A percentile compares a stretch with the other conserved stretches of the same genome.
Conservation (phyloP, 2,329 filamentous ascomycete species). For the Fusarium algeriense region DNA sequence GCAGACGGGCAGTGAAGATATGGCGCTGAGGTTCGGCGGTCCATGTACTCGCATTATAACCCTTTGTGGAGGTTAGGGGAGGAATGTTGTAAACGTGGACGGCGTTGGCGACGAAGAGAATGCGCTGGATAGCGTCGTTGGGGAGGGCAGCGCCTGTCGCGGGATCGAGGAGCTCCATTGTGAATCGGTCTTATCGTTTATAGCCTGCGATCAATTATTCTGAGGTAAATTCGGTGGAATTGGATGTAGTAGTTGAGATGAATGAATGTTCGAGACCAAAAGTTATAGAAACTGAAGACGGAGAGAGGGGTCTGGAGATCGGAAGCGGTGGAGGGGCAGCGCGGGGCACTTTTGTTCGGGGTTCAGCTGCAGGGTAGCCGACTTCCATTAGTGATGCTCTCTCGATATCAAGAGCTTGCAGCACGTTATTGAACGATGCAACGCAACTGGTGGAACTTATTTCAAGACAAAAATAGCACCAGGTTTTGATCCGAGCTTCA, state of each 20-base stretch:
- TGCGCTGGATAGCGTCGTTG: conserved; percentile 82
- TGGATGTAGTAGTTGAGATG: not conserved
- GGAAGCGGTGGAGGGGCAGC: conserved; percentile 39
- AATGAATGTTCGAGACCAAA: conserved; percentile 3
- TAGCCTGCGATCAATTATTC: not conserved
- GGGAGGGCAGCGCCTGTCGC: conserved; percentile 76
- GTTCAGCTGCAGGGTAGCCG: conserved; percentile 31
- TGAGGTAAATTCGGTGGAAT: not conserved
- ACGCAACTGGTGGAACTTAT: conserved; percentile 26
- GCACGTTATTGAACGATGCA: conserved; percentile 29
- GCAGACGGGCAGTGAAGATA: conserved; percentile 88
- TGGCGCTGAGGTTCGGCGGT: conserved; percentile 77
- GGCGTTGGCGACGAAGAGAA: conserved; percentile 79
- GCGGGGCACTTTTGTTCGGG: conserved; percentile 24
- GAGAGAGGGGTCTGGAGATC: conserved; percentile 21
- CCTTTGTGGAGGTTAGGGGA: conserved; percentile 80
- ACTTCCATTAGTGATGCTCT: not conserved
- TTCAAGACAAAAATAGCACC: not conserved
- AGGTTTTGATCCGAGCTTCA: too few species aligned
- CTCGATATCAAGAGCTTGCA: not conserved
- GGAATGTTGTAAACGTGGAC: conserved; percentile 92
- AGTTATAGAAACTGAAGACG: conserved; percentile 5
- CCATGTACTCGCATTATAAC: conserved; percentile 83
- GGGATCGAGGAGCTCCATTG: conserved; percentile 77
- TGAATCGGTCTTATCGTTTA: not conserved